Conservation (phyloP, 169 alveolate genomes). For the Prorocentrum cordatum region DNA sequence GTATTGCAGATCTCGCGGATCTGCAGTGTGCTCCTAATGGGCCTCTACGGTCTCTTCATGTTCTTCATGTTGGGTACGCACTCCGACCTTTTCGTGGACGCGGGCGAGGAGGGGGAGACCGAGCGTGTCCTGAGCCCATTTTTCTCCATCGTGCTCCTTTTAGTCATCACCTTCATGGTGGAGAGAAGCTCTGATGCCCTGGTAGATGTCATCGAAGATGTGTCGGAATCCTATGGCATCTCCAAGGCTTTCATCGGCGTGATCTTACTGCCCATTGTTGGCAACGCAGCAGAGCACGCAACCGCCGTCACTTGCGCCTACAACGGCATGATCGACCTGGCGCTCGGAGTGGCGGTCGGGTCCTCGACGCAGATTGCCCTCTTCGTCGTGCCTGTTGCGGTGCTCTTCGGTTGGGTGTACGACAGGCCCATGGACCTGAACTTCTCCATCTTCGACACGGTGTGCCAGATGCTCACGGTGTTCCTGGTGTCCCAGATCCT, state of each 20-base stretch:
- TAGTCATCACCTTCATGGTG: not conserved
- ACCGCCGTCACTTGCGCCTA: constrained; percentile 74
- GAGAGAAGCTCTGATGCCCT: constrained; percentile 75
- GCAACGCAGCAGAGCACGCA: constrained; percentile 81
- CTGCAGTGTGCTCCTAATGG: constrained; percentile 10
- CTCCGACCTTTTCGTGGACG: constrained; percentile 74
- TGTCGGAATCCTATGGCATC: constrained; percentile 73
- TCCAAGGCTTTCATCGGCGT: constrained; percentile 80
- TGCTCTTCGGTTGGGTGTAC: constrained; percentile 31
- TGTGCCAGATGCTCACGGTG: constrained; percentile 44
- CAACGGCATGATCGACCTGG: constrained; percentile 15
- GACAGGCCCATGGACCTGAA: constrained; percentile 26
- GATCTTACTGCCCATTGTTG: constrained; percentile 77
- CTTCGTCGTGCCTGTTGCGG: constrained; percentile 78
- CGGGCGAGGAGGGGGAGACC: constrained; percentile 74
- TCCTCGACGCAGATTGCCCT: constrained; percentile 80
- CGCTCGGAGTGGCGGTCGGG: constrained; percentile 79
- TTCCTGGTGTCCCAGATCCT: constrained; percentile 43
- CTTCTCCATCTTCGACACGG: constrained; percentile 42
- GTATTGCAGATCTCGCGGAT: constrained; percentile 36
- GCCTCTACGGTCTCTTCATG: constrained; percentile 69
- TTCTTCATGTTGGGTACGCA: constrained; percentile 78
- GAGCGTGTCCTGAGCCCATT: no score
- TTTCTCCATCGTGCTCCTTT: not conserved
- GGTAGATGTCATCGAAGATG: constrained; percentile 76